Base-by-base conservation (phyloP, 1,139 yeast species). In the Debaryomycetaceae sp. region DNA sequence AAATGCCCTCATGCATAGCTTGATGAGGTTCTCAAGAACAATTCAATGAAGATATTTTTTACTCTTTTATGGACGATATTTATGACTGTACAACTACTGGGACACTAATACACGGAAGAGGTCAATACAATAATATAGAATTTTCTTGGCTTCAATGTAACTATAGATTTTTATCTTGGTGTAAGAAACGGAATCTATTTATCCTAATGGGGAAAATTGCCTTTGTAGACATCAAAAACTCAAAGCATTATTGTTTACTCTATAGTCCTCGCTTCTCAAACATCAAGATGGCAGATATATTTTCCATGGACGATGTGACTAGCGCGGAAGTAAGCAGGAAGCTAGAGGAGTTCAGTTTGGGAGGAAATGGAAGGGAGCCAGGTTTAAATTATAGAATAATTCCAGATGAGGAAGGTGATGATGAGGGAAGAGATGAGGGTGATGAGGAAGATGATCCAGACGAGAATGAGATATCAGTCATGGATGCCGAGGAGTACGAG, bases 231-330 rank as follows among this genome's bases (percentile, higher is more conserved):
- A 17, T 17, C 11, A 27, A 27, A 27, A 27, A 27, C 31, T 8
- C 31, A 27, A 7, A 27, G 4, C 11, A 27, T 8, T 7, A 7
- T 8, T 27, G 31, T 11, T 27, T 27, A 7, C 11, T 27, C 31
- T 27, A 8, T 8, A 8, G 11, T 8, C 31, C 4, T 27, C 31
- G 11, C 31, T 27, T 27, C 11, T 27, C 8, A 8, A 17, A 35
- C 27, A 36, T 36, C 35, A 41, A 37, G 6, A 55, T 55, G 58
- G 45, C 57, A 6, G 54, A 48, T 20, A 46, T 55, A 34, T 57
- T 57, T 46, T 50, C 49, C 40, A 56, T 57, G 60, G 61, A 57
- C 42, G 60, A 57, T 48, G 47, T 45, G 41, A 46, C 41, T 17
- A 33, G 11, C 22, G 45, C 31, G 3, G 31, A 27, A 27, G 31